phyloP scores from a whole-genome alignment of 1,284 basidiomycete genomes.

The Trichosporon sp. region DNA sequence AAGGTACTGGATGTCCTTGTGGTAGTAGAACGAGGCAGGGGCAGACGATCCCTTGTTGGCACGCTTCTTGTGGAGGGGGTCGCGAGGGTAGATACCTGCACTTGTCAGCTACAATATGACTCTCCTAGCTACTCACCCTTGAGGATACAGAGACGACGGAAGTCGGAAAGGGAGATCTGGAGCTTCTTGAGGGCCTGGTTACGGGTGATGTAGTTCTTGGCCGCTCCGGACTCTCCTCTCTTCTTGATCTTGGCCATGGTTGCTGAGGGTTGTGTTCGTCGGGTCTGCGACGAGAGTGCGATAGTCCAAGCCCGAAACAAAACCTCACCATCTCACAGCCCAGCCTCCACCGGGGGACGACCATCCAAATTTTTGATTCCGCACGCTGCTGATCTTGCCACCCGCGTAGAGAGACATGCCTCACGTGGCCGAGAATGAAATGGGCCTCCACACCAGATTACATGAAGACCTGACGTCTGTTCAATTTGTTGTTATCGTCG shows the following conservation, averaged over 20 bases:
- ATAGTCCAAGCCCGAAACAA: background rate
- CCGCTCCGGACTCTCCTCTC: constrained; percentile 89
- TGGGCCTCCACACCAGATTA: constrained; percentile 26
- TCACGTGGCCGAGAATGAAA: constrained; percentile 26
- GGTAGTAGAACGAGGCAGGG: constrained; percentile 96
- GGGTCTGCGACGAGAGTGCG: constrained; percentile 14
- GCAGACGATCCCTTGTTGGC: constrained; percentile 98
- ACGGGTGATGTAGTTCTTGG: constrained; percentile 92
- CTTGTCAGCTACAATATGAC: constrained; percentile 14
- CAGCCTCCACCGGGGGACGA: constrained; percentile 1
- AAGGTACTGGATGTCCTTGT: constrained; percentile 97
- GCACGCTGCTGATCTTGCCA: background rate
- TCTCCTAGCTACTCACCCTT: constrained; percentile 68
- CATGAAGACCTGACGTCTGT: background rate
- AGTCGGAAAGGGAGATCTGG: constrained; percentile 95
- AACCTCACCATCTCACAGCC: constrained; percentile 1
- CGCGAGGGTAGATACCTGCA: constrained; percentile 95
- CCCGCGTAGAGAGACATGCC: constrained; percentile 7
- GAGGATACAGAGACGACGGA: constrained; percentile 93
- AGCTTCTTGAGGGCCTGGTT: constrained; percentile 88
- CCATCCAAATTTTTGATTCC: constrained; percentile 33
- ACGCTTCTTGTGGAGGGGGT: constrained; percentile 86
- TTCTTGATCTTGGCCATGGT: constrained; percentile 84
- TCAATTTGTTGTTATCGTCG: constrained; percentile 12
- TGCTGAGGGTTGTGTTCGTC: constrained; percentile 2